Conservation (phyloP, 108 stramenopile genomes). For the Hondaea fermentalgiana region DNA sequence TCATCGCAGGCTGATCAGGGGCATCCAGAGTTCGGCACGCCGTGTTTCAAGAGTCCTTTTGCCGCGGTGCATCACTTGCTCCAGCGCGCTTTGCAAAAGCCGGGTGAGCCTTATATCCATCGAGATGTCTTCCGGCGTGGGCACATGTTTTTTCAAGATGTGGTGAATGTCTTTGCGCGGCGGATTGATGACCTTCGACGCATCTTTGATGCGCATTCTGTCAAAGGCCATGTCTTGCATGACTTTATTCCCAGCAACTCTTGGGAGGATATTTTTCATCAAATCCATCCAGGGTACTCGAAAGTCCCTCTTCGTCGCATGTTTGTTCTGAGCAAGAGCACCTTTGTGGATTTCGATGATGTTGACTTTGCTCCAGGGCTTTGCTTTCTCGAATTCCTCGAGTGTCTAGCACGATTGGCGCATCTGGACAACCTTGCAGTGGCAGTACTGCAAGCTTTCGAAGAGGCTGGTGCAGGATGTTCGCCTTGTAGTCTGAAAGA, state of each 20-base stretch:
- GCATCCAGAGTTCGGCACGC: not conserved
- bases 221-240: not conserved
- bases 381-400: not conserved
- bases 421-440: not conserved
- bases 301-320: not conserved
- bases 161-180: not conserved
- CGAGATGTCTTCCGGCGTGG: not conserved
- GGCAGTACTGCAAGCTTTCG: not conserved
- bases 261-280: not conserved
- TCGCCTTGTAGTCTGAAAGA: not conserved
- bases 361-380: constrained; percentile 15
- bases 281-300: not conserved
- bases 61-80: not conserved
- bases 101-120: not conserved
- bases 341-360: not conserved
- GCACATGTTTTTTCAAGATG: not conserved
- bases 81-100: not conserved
- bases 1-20: not conserved
- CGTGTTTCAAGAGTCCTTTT: not conserved
- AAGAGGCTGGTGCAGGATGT: not conserved
- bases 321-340: constrained; percentile 3
- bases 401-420: not conserved
- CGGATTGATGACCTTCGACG: not conserved
- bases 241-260: not conserved
- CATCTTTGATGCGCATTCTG: not conserved